phyloP scores from a whole-genome alignment of 345 rosid species.

The Cardamine chenopodiifolia region DNA sequence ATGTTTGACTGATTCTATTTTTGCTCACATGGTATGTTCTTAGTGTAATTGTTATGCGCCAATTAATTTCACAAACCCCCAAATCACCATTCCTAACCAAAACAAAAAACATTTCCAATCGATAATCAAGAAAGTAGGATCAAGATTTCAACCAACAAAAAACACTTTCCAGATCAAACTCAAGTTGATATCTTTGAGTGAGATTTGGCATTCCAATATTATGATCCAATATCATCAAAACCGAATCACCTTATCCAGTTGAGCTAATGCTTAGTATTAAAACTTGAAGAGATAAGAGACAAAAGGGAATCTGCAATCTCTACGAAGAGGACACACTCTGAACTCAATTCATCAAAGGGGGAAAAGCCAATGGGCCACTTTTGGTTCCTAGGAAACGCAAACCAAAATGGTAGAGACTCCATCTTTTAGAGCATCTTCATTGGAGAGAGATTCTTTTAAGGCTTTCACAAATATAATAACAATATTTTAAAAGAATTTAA shows the following conservation, averaged over 20 bases:
- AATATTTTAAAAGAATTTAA: too few species aligned
- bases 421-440: not conserved
- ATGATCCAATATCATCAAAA: not conserved
- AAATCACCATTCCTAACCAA: slow-evolving; percentile 17
- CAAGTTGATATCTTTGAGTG: not conserved
- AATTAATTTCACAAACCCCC: not conserved
- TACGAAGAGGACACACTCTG: not conserved
- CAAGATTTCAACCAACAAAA: not conserved
- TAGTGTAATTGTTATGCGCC: not conserved
- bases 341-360: not conserved
- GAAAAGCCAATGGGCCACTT: slow-evolving; percentile 43
- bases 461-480: too few species aligned
- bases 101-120: not conserved
- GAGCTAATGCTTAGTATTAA: not conserved
- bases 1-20: slow-evolving; percentile 23
- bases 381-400: slow-evolving; percentile 36
- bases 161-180: not conserved
- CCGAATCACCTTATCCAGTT: not conserved
- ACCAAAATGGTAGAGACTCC: slow-evolving; percentile 28
- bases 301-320: slow-evolving; percentile 1
- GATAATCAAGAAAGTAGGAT: not conserved
- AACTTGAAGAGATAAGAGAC: not conserved
- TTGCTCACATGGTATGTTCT: slow-evolving; percentile 24
- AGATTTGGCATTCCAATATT: not conserved
- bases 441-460: too few species aligned